Conservation (phyloP, 2,329 filamentous ascomycete species). For the Fusarium haematococcum region DNA sequence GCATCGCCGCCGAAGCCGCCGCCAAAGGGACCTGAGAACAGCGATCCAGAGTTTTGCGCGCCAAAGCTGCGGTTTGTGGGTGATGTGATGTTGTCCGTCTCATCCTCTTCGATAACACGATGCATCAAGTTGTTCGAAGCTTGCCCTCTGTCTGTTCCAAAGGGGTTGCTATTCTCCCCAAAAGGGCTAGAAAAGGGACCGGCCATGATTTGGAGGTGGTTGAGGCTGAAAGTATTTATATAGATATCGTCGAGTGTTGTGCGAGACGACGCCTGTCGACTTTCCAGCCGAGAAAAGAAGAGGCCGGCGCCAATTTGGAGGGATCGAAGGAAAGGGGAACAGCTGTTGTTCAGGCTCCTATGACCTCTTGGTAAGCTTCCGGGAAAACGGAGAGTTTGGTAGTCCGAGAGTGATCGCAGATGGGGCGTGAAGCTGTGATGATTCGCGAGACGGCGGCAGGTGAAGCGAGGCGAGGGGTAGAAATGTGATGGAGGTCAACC, state of each 20-base stretch:
- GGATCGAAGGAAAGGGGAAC: constrained; percentile 70
- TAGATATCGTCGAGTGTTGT: constrained; percentile 18
- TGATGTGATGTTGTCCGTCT: constrained; percentile 80
- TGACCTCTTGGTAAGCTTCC: constrained; percentile 70
- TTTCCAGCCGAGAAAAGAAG: constrained; percentile 73
- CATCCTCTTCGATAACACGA: constrained; percentile 83
- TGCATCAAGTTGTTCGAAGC: constrained; percentile 54
- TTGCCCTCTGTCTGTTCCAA: constrained; percentile 41
- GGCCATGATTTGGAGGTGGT: constrained; percentile 67
- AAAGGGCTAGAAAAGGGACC: constrained; percentile 82
- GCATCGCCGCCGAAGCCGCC: constrained; percentile 57
- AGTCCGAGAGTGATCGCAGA: background rate
- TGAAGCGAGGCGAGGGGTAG: constrained; percentile 7
- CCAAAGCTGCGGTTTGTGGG: constrained; percentile 75
- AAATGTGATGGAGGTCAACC: constrained; percentile 24
- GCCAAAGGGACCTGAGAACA: constrained; percentile 66
- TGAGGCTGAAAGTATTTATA: background rate
- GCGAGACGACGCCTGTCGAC: constrained; percentile 62
- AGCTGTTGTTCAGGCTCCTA: constrained; percentile 72
- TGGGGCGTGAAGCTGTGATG: background rate
- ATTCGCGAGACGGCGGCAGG: background rate
- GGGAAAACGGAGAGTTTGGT: constrained; percentile 54
- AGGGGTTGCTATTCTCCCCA: constrained; percentile 63
- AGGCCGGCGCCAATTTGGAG: constrained; percentile 78
- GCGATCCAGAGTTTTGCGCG: constrained; percentile 48